Evolutionary conservation across 805 yeast genomes (phyloP).

Genomic region (Kodamaea restingae): DNA sequence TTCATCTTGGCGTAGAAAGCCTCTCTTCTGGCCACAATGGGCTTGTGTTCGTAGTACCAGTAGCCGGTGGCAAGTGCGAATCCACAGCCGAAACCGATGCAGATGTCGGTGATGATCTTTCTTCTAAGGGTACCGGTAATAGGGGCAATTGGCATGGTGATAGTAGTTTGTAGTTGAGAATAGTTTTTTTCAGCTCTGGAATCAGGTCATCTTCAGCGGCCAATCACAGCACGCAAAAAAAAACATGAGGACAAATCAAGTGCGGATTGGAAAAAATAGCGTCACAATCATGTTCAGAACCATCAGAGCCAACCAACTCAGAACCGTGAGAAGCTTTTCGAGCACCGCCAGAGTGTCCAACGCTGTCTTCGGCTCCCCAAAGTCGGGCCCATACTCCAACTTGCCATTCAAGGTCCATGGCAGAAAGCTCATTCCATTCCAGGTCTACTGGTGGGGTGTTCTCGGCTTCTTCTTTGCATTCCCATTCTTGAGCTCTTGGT

Average conservation of each 20-base stretch:
- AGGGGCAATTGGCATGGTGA: slow-evolving; percentile 72
- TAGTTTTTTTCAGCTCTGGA: slow-evolving; percentile 5
- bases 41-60: slow-evolving; percentile 90
- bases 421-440: slow-evolving; percentile 82
- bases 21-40: slow-evolving; percentile 71
- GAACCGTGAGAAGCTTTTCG: slow-evolving; percentile 40
- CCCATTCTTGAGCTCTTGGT: slow-evolving; percentile 77
- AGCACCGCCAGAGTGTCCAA: slow-evolving; percentile 37
- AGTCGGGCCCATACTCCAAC: slow-evolving; percentile 79
- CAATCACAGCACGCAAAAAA: slow-evolving; percentile 7
- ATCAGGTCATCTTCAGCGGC: slow-evolving; percentile 8
- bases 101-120: slow-evolving; percentile 74
- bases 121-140: slow-evolving; percentile 80
- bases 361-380: slow-evolving; percentile 34
- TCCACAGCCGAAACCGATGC: slow-evolving; percentile 63
- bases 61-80: slow-evolving; percentile 54
- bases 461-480: slow-evolving; percentile 42
- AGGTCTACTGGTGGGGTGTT: slow-evolving; percentile 75
- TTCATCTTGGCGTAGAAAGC: slow-evolving; percentile 77
- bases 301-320: slow-evolving; percentile 6
- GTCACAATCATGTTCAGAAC: slow-evolving; percentile 7
- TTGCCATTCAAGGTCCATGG: slow-evolving; percentile 91
- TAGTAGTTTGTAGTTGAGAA: slow-evolving; percentile 5
- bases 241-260: background rate
- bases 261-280: slow-evolving; percentile 1